Evolutionary conservation across 1,139 yeast species (phyloP).

Genomic region (Yamadazyma spencermartinsiae): DNA sequence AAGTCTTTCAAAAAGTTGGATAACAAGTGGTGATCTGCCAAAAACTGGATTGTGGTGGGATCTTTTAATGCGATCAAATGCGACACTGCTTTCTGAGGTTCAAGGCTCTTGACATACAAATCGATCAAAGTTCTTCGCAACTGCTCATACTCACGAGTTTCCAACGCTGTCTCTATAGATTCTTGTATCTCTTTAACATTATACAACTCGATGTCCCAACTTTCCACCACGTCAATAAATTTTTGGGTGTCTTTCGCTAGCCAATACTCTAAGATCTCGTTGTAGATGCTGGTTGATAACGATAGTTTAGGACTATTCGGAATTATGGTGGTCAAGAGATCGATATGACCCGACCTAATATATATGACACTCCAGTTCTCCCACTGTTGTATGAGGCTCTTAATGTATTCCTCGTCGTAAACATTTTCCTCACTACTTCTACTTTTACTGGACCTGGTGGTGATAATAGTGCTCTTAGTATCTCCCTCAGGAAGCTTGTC

Average conservation of each 20-base stretch:
- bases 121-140: constrained; percentile 55
- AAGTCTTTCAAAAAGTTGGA: constrained; percentile 48
- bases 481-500: constrained; percentile 32
- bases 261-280: constrained; percentile 52
- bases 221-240: constrained; percentile 42
- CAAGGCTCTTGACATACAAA: constrained; percentile 56
- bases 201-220: constrained; percentile 64
- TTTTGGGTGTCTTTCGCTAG: constrained; percentile 32
- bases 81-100: constrained; percentile 61
- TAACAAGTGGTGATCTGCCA: constrained; percentile 63
- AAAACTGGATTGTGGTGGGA: constrained; percentile 52
- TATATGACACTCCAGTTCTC: constrained; percentile 61
- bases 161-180: constrained; percentile 46
- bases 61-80: constrained; percentile 62
- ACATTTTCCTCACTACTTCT: constrained; percentile 5
- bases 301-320: constrained; percentile 48
- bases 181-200: constrained; percentile 47
- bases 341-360: constrained; percentile 48
- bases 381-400: constrained; percentile 58
- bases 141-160: constrained; percentile 19
- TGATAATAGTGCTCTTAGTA: constrained; percentile 29
- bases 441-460: constrained; percentile 13
- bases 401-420: constrained; percentile 31
- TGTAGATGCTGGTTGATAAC: constrained; percentile 46
- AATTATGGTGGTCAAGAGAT: constrained; percentile 49